Percentiles rank a stretch among this genome's conserved stretches.
These are phyloP conservation scores for Arthrobotrys musiformis DNA, from an alignment of 2,329 filamentous ascomycete species.

Conservation along the genomic window DNA sequence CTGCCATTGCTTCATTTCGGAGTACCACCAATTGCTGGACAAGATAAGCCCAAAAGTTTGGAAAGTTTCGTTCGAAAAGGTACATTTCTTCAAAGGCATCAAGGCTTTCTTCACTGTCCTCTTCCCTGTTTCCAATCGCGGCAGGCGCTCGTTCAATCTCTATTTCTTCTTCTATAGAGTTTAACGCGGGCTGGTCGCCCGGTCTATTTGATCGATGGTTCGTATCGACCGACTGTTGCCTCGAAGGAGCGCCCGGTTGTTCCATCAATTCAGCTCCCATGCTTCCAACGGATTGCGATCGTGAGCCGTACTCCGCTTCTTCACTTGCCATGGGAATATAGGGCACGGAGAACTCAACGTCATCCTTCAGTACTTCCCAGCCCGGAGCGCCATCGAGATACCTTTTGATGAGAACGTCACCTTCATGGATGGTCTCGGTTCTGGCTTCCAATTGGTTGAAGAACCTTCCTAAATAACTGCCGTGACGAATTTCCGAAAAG, in stretches of 20 bases:
- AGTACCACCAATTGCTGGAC: background rate
- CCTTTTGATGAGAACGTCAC: background rate
- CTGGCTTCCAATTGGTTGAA: background rate
- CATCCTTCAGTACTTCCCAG: background rate
- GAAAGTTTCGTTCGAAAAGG: slow-evolving; percentile 1
- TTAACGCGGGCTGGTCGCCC: background rate
- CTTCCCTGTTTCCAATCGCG: background rate
- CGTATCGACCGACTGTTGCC: background rate
- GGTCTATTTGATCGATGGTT: background rate
- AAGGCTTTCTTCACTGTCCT: background rate
- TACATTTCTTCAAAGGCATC: slow-evolving; percentile 16
- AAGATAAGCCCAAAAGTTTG: background rate
- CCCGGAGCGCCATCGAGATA: background rate
- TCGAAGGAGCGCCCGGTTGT: background rate
- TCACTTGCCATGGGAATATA: background rate
- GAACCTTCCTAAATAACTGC: background rate
- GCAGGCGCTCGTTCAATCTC: background rate
- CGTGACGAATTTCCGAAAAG: slow-evolving; percentile 2
- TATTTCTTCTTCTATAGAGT: background rate
- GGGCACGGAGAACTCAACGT: background rate
- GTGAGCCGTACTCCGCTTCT: background rate
- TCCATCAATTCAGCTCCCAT: background rate
- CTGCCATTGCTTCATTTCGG: background rate
- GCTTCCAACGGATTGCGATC: background rate
- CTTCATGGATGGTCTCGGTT: background rate